These are phyloP conservation scores for Taphrina confusa DNA, from an alignment of 1,139 yeast species.

Conservation along the genomic window DNA sequence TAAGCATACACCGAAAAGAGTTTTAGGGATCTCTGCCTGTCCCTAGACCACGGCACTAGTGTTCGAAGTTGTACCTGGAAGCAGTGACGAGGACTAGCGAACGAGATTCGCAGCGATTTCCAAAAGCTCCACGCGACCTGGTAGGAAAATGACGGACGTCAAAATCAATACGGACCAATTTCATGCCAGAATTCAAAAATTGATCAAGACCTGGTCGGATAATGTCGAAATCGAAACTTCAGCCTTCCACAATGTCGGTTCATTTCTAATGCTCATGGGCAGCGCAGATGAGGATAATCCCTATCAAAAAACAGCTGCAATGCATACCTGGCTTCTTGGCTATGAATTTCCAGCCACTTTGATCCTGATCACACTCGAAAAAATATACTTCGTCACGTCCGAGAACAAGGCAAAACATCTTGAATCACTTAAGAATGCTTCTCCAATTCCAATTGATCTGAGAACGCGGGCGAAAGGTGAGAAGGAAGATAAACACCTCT, in stretches of 20 bases:
- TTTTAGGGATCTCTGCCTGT: no score
- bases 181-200: conserved; percentile 21
- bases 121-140: no score
- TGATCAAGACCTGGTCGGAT: conserved; percentile 30
- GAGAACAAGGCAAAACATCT: conserved; percentile 51
- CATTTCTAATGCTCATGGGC: conserved; percentile 72
- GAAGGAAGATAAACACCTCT: conserved; percentile 69
- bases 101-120: no score
- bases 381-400: conserved; percentile 70
- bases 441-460: conserved; percentile 56
- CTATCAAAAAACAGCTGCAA: conserved; percentile 80
- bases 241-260: conserved; percentile 55
- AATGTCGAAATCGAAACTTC: conserved; percentile 8
- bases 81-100: no score
- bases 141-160: conserved; percentile 35
- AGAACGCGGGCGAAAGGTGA: conserved; percentile 81
- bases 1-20: no score
- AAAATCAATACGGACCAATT: conserved; percentile 23
- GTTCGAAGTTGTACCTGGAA: no score
- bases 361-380: conserved; percentile 62
- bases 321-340: conserved; percentile 91
- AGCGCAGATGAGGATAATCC: conserved; percentile 86
- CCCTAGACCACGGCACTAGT: no score
- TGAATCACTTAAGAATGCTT: conserved; percentile 5
- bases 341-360: conserved; percentile 94